Conservation (phyloP, 108 stramenopile genomes). For the Pseudonitzschia pungens region DNA sequence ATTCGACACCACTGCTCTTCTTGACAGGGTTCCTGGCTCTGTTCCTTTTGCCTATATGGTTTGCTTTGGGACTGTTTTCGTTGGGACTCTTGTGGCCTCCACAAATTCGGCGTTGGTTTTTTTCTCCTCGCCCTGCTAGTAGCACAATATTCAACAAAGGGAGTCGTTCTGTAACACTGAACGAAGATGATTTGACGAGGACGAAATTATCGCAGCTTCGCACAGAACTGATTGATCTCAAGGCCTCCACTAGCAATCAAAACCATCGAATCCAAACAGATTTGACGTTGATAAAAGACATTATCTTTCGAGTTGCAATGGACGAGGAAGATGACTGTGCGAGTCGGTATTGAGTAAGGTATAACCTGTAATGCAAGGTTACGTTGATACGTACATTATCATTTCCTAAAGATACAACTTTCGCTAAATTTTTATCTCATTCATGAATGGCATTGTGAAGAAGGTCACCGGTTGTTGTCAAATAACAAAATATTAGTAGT, state of each 20-base stretch:
- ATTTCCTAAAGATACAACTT: too few relatives aligned
- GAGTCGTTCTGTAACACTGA: background rate
- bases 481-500: too few relatives aligned
- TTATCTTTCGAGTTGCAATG: slow-evolving; percentile 25
- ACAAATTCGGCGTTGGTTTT: slow-evolving; percentile 62
- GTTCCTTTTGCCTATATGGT: slow-evolving; percentile 67
- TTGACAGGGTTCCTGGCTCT: slow-evolving; percentile 37
- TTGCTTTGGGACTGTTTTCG: slow-evolving; percentile 51
- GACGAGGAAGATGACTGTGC: slow-evolving; percentile 13
- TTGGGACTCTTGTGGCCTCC: slow-evolving; percentile 78
- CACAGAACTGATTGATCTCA: slow-evolving; percentile 25
- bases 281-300: slow-evolving; percentile 28
- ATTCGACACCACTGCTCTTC: slow-evolving; percentile 15
- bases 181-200: slow-evolving; percentile 21
- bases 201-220: slow-evolving; percentile 29
- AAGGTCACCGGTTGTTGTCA: too few relatives aligned
- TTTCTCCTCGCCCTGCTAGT: slow-evolving; percentile 19
- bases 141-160: slow-evolving; percentile 9
- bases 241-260: slow-evolving; percentile 27
- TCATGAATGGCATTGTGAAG: too few relatives aligned
- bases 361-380: background rate
- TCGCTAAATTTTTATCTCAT: too few relatives aligned
- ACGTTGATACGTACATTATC: too few relatives aligned
- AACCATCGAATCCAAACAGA: slow-evolving; percentile 29
- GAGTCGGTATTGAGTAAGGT: background rate